Evolutionary conservation across 1,284 basidiomycete species (phyloP).

Genomic region (Sparassis latifolia): DNA sequence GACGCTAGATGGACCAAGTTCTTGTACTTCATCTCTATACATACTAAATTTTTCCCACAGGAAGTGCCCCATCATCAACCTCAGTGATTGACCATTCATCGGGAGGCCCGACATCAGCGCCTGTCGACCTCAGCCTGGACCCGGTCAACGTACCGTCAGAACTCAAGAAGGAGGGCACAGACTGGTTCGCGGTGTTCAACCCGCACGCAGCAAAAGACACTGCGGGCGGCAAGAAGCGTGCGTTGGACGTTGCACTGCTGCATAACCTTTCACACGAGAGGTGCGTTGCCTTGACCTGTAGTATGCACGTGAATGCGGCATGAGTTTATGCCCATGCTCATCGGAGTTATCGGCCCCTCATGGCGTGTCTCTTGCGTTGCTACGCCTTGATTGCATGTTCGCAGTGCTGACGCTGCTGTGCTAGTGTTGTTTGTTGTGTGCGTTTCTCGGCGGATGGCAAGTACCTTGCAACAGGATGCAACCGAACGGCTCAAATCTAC

Average conservation of each 20-base stretch:
- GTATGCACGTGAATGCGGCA: not conserved
- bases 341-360: no score
- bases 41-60: not conserved
- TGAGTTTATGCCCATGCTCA: not conserved
- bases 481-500: conserved; percentile 86
- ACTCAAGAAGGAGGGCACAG: conserved; percentile 75
- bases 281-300: conserved; percentile 34
- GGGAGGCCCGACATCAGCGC: not conserved
- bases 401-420: not conserved
- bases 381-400: not conserved
- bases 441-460: conserved; percentile 87
- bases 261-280: conserved; percentile 93
- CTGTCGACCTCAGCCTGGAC: conserved; percentile 30
- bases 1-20: no score
- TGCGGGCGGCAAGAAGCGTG: conserved; percentile 43
- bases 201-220: conserved; percentile 46
- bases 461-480: conserved; percentile 87
- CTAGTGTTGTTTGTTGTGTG: conserved; percentile 87
- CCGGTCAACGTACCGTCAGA: conserved; percentile 42
- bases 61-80: not conserved
- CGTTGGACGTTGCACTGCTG: conserved; percentile 82
- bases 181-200: conserved; percentile 96
- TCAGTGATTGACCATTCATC: not conserved
- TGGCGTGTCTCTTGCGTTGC: not conserved
- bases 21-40: not conserved